Percentiles rank a stretch among this genome's conserved stretches.
These are phyloP conservation scores for Phoenix dactylifera DNA, from an alignment of 176 grass and related monocot genomes.

Conservation along the genomic window DNA sequence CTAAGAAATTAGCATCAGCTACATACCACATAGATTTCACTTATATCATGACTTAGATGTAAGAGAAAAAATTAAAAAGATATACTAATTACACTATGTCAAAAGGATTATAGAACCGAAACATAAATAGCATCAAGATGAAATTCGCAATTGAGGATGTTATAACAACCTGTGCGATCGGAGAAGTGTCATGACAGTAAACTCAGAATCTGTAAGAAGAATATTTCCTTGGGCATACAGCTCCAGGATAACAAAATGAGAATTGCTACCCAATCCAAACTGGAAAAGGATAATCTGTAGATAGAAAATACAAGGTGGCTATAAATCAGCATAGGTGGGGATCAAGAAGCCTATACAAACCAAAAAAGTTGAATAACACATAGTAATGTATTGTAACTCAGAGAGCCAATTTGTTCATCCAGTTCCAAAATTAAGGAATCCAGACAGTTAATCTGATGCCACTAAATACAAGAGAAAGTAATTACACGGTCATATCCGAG, in stretches of 20 bases:
- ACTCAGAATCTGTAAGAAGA: constrained; percentile 81
- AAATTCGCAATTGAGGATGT: constrained; percentile 9
- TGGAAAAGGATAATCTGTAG: constrained; percentile 91
- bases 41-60: too few species aligned
- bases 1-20: too few species aligned
- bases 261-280: constrained; percentile 78
- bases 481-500: constrained; percentile 96
- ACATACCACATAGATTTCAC: too few species aligned
- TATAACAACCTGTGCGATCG: constrained; percentile 76
- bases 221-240: constrained; percentile 97
- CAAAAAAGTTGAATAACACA: not conserved
- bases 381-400: too few species aligned
- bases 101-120: too few species aligned
- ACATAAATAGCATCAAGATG: too few species aligned
- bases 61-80: too few species aligned
- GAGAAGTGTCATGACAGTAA: constrained; percentile 85
- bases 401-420: too few species aligned
- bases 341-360: not conserved
- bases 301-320: constrained; percentile 11
- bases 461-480: not conserved
- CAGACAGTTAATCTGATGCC: too few species aligned
- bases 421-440: too few species aligned
- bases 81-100: too few species aligned
- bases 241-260: constrained; percentile 79
- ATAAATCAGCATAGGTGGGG: not conserved